Base-by-base conservation (phyloP, 345 rosid species). In the Populus ilicifolia region DNA sequence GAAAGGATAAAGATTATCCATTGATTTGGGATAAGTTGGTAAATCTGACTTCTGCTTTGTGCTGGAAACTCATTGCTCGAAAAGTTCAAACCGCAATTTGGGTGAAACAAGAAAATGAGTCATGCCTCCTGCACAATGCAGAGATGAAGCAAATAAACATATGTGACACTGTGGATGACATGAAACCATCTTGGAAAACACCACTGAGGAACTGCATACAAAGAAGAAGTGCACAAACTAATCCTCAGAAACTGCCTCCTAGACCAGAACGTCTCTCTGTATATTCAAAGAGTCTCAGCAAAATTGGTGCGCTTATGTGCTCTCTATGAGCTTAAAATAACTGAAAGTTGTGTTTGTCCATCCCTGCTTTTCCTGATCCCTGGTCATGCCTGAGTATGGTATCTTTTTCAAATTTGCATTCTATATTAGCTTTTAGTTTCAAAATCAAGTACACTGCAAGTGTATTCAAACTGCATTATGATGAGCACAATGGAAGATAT, bases 31-130 rank as follows among this genome's bases (percentile, higher is more conserved):
- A 87, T 65, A 89, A 88, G 79, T 78, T 96, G 87, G 89, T 91
- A 38, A 85, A 83, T 80, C 81, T 93, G 84, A 88, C 97, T 38
- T 81, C 89, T 12, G 89, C 91, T 73, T 91, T 96, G 96, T 96
- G 99, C 85, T 96, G 99, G 99, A 93, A 89, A 84, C 98, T 93
- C 81, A 83, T 92, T 84, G 90, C 99, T 30, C 85, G 77, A 76
- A 75, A 93, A 82, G 87, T 96, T 71, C 97, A 96, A 74, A 92
- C 98, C n/a, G 99, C 99, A 8, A 89, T 96, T 74, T 96, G 98
- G 99, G 67, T 89, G 18, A 96, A 96, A 82, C 85, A 81, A 79
- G 92, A 87, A 72, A 80, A 90, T 30, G 84, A 83, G 70, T 81
- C 77, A 29, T 96, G 99, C 79, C 91, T 91, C 78, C 67, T 27